These are phyloP conservation scores for Trifolium subterraneum DNA, from an alignment of 306 rosid species.

Conservation along the genomic window DNA sequence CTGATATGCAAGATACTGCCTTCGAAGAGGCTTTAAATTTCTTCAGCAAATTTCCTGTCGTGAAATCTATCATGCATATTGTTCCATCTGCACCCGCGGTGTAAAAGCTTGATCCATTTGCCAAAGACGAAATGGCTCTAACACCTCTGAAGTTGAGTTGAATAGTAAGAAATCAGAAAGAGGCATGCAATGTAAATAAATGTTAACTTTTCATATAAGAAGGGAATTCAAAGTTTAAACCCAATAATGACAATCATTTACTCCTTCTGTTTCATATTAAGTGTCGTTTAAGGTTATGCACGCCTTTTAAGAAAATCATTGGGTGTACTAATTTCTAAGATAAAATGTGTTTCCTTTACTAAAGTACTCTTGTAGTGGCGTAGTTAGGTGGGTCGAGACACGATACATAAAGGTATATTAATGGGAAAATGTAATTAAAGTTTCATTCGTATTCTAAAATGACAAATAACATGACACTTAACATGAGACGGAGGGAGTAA, in stretches of 20 bases:
- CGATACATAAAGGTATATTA: no score
- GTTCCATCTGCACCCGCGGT: slow-evolving; percentile 92
- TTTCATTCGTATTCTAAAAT: background rate
- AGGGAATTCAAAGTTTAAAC: slow-evolving; percentile 33
- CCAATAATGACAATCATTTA: slow-evolving; percentile 7
- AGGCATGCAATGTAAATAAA: slow-evolving; percentile 11
- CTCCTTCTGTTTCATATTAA: background rate
- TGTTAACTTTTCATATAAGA: slow-evolving; percentile 6
- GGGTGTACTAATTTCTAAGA: background rate
- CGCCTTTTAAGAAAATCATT: background rate
- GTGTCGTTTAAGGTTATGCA: background rate
- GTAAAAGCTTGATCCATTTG: slow-evolving; percentile 57
- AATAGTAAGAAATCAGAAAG: slow-evolving; percentile 36
- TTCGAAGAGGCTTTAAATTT: slow-evolving; percentile 86
- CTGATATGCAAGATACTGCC: slow-evolving; percentile 22
- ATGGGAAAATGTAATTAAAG: background rate
- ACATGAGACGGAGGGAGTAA: background rate
- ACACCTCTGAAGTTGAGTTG: slow-evolving; percentile 70
- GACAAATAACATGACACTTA: no score
- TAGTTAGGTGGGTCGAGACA: background rate
- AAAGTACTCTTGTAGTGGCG: background rate
- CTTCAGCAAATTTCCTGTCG: slow-evolving; percentile 74
- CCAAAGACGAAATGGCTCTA: slow-evolving; percentile 71
- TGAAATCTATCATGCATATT: slow-evolving; percentile 68
- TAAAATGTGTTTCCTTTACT: background rate